phyloP scores from a whole-genome alignment of 1,139 yeast species.

The Maudiozyma humilis region DNA sequence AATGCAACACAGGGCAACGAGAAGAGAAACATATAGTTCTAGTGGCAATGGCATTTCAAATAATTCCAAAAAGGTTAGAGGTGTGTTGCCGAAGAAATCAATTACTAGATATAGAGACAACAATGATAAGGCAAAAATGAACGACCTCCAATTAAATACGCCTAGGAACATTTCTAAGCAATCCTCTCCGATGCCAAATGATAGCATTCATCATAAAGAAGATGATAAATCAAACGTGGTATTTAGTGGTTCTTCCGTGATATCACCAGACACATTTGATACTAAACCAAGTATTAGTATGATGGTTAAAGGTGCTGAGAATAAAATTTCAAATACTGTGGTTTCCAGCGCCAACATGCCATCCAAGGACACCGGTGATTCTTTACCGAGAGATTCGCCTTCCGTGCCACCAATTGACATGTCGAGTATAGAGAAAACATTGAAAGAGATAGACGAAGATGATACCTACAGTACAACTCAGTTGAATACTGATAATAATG shows the following conservation, averaged over 20 bases:
- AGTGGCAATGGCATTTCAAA: neutral
- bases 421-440: constrained; percentile 1
- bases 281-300: constrained; percentile 21
- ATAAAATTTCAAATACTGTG: neutral
- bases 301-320: neutral
- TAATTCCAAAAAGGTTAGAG: neutral
- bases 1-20: neutral
- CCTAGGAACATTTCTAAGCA: too few species aligned
- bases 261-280: constrained; percentile 23
- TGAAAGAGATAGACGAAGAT: neutral
- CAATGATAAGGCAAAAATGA: constrained; percentile 7
- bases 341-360: too few species aligned
- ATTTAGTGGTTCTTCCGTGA: constrained; percentile 30
- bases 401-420: neutral
- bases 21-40: neutral
- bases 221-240: constrained; percentile 8
- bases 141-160: too few species aligned
- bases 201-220: constrained; percentile 4
- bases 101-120: neutral
- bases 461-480: neutral
- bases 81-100: neutral
- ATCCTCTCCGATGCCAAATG: too few species aligned
- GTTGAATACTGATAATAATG: too few species aligned
- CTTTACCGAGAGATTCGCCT: too few species aligned
- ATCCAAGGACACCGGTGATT: too few species aligned